Evolutionary conservation across 1,139 yeast genomes (phyloP).

Genomic region (Zygoascus sp.): DNA sequence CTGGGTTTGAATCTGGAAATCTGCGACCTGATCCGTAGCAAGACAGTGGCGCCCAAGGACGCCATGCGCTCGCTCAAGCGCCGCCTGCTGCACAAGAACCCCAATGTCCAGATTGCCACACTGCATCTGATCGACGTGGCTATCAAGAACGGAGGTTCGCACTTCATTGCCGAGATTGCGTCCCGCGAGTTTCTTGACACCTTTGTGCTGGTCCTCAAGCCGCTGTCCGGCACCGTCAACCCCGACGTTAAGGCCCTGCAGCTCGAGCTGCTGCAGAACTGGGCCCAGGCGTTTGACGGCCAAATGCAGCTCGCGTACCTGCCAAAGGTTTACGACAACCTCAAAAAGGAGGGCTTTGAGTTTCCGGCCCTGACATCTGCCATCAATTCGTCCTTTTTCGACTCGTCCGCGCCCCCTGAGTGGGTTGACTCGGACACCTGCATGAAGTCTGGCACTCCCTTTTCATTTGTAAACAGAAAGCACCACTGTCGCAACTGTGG

Average conservation of each 20-base stretch:
- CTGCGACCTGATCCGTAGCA: slow-evolving; percentile 81
- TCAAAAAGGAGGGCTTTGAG: slow-evolving; percentile 53
- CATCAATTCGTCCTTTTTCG: slow-evolving; percentile 58
- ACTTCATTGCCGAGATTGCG: slow-evolving; percentile 73
- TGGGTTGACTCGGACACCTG: slow-evolving; percentile 97
- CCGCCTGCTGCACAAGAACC: slow-evolving; percentile 60
- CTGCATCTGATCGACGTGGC: slow-evolving; percentile 79
- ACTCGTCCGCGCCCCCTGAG: slow-evolving; percentile 92
- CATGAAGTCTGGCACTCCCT: slow-evolving; percentile 83
- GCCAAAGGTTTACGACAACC: slow-evolving; percentile 53
- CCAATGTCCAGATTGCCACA: slow-evolving; percentile 71
- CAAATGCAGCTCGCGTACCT: slow-evolving; percentile 67
- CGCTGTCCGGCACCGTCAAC: slow-evolving; percentile 38
- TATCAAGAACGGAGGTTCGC: slow-evolving; percentile 89
- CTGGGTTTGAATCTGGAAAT: slow-evolving; percentile 76
- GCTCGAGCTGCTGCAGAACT: slow-evolving; percentile 63
- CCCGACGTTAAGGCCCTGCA: slow-evolving; percentile 56
- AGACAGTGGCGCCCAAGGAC: slow-evolving; percentile 74
- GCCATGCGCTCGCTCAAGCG: slow-evolving; percentile 81
- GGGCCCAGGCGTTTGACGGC: slow-evolving; percentile 71
- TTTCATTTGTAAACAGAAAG: slow-evolving; percentile 79
- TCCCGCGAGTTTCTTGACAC: slow-evolving; percentile 82
- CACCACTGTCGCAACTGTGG: slow-evolving; percentile 98
- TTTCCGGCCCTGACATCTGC: slow-evolving; percentile 53
- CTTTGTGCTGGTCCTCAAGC: slow-evolving; percentile 38